Percentiles rank a stretch among this genome's conserved stretches.
phyloP scores from a whole-genome alignment of 1,284 basidiomycete species.

The Psilocybe mexicana region DNA sequence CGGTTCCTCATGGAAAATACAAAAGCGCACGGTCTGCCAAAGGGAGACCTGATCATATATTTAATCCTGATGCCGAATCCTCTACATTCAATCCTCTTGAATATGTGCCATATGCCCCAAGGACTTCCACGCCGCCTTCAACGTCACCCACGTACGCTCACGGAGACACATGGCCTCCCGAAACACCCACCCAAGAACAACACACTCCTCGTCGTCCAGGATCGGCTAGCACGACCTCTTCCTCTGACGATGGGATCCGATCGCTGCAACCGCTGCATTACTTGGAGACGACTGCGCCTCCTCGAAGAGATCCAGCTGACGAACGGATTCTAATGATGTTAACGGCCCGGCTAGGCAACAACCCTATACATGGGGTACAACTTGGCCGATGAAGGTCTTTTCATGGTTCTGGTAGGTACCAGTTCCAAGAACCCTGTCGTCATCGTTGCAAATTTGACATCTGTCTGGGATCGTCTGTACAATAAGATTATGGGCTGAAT shows the following conservation, averaged over 20 bases:
- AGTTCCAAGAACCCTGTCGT: slow-evolving; percentile 4
- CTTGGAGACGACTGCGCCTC: slow-evolving; percentile 45
- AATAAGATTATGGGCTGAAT: slow-evolving; percentile 6
- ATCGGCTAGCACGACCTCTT: slow-evolving; percentile 32
- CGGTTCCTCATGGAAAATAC: slow-evolving; percentile 67
- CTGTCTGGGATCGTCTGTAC: slow-evolving; percentile 11
- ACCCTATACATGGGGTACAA: slow-evolving; percentile 5
- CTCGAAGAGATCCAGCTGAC: slow-evolving; percentile 53
- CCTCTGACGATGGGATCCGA: slow-evolving; percentile 28
- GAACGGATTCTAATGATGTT: slow-evolving; percentile 57
- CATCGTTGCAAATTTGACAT: slow-evolving; percentile 13
- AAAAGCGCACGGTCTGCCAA: slow-evolving; percentile 66
- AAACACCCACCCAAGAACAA: slow-evolving; percentile 9
- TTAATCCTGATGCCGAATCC: slow-evolving; percentile 41
- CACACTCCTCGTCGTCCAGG: slow-evolving; percentile 20
- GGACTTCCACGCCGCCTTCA: slow-evolving; percentile 25
- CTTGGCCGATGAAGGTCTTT: too few relatives aligned
- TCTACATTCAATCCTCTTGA: slow-evolving; percentile 40
- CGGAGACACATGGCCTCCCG: slow-evolving; percentile 17
- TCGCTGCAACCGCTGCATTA: slow-evolving; percentile 55
- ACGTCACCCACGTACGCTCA: slow-evolving; percentile 23
- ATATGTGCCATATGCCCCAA: slow-evolving; percentile 43
- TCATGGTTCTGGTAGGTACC: background rate
- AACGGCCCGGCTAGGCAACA: slow-evolving; percentile 19
- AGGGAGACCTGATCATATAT: slow-evolving; percentile 50